phyloP scores from a whole-genome alignment of 805 yeast species.

The Jamesozyma lodderae region DNA sequence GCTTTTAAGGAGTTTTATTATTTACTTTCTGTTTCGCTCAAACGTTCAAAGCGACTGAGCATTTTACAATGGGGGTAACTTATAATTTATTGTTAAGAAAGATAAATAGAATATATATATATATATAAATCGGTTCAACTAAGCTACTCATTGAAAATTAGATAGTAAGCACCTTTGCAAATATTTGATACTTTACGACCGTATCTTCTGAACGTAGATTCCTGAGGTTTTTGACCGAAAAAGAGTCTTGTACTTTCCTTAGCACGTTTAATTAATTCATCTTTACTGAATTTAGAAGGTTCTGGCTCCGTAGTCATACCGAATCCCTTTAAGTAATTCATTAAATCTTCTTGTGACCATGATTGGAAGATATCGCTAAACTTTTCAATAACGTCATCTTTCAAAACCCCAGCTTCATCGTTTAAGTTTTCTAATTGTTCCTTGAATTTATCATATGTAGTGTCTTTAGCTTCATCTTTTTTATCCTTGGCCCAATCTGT shows the following conservation, averaged over 20 bases:
- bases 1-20: neutral
- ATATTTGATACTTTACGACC: slow-evolving; percentile 4
- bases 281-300: slow-evolving; percentile 14
- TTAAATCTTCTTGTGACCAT: slow-evolving; percentile 39
- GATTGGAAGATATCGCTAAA: slow-evolving; percentile 28
- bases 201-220: slow-evolving; percentile 23
- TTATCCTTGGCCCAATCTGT: slow-evolving; percentile 32
- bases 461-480: slow-evolving; percentile 6
- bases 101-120: neutral
- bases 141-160: neutral
- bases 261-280: slow-evolving; percentile 33
- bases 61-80: no score
- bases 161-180: neutral
- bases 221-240: slow-evolving; percentile 20
- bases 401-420: slow-evolving; percentile 8
- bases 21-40: no score
- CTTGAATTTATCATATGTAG: slow-evolving; percentile 7
- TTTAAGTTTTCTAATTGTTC: slow-evolving; percentile 6
- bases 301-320: slow-evolving; percentile 27
- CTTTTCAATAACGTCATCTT: slow-evolving; percentile 11
- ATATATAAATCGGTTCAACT: neutral
- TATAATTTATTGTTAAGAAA: no score
- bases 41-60: no score
- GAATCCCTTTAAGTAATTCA: slow-evolving; percentile 34
- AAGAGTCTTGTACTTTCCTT: slow-evolving; percentile 36